phyloP scores from a whole-genome alignment of 805 yeast species.

The Vanderwaltozyma polyspora region DNA sequence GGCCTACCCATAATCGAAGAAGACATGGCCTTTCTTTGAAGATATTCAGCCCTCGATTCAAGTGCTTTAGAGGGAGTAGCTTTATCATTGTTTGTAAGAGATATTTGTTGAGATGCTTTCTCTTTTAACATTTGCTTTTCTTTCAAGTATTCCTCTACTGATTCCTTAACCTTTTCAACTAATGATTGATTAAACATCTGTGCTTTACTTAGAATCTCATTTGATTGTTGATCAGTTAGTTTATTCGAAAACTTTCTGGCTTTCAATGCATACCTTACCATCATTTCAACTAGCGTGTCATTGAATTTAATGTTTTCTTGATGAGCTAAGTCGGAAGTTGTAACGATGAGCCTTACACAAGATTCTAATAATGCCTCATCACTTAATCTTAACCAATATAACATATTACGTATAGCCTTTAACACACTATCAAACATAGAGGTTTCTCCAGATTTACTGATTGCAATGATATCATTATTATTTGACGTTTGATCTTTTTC shows the following conservation, averaged over 20 bases:
- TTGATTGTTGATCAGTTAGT: conserved; percentile 53
- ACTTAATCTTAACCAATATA: conserved; percentile 74
- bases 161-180: conserved; percentile 41
- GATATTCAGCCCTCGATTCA: conserved; percentile 24
- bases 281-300: conserved; percentile 39
- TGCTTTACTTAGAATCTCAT: conserved; percentile 52
- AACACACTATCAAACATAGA: conserved; percentile 43
- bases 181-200: conserved; percentile 40
- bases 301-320: conserved; percentile 44
- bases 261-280: conserved; percentile 54
- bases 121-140: conserved; percentile 17
- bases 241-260: conserved; percentile 62
- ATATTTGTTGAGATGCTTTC: conserved; percentile 4
- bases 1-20: conserved; percentile 23
- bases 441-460: too few species aligned
- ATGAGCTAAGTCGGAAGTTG: conserved; percentile 53
- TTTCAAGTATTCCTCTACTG: conserved; percentile 30
- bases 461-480: too few species aligned
- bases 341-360: conserved; percentile 60
- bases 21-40: conserved; percentile 24
- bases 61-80: conserved; percentile 4
- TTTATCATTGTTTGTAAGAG: conserved; percentile 4
- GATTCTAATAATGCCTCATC: conserved; percentile 56
- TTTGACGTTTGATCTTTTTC: conserved; percentile 27
- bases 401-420: conserved; percentile 53